Conservation (phyloP, 768 basidiomycete species). For the Lentinus brumalis region DNA sequence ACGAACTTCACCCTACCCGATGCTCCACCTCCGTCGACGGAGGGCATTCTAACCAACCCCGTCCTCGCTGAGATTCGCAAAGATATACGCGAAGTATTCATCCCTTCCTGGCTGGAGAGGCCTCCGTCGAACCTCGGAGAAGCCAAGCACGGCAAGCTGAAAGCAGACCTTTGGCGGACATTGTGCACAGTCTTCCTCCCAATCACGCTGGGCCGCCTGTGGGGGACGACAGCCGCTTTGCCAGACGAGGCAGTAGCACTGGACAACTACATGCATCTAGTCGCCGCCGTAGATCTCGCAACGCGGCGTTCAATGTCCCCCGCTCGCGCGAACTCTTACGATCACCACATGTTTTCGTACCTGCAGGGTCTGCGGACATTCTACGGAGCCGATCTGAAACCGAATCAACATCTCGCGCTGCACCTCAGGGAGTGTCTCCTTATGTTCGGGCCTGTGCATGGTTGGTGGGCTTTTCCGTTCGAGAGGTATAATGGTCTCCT, state of each 20-base stretch:
- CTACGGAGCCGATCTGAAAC: constrained; percentile 29
- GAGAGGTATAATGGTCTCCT: constrained; percentile 33
- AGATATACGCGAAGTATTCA: not conserved
- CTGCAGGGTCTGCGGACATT: constrained; percentile 21
- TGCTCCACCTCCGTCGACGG: too few relatives aligned
- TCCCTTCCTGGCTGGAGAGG: constrained; percentile 20
- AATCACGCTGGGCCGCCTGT: constrained; percentile 38
- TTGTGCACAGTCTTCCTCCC: constrained; percentile 35
- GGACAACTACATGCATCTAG: constrained; percentile 32
- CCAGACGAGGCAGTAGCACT: constrained; percentile 19
- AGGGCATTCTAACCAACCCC: too few relatives aligned
- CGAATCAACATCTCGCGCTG: constrained; percentile 34
- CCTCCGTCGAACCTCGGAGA: constrained; percentile 19
- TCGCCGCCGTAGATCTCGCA: constrained; percentile 24
- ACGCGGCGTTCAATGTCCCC: constrained; percentile 12
- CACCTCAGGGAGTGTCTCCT: constrained; percentile 32
- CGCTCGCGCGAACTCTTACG: constrained; percentile 5
- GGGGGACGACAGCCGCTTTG: constrained; percentile 26
- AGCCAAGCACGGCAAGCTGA: constrained; percentile 20
- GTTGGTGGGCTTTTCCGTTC: constrained; percentile 29
- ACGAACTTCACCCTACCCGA: too few relatives aligned
- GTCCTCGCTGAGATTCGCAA: too few relatives aligned
- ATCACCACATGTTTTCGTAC: constrained; percentile 20
- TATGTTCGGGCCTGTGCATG: constrained; percentile 33
- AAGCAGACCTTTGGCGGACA: constrained; percentile 35